Evolutionary conservation across 2,329 filamentous ascomycete species (phyloP), one percentile per base, ranked within the genome.

Genomic region (Aspergillus luchuensis): DNA sequence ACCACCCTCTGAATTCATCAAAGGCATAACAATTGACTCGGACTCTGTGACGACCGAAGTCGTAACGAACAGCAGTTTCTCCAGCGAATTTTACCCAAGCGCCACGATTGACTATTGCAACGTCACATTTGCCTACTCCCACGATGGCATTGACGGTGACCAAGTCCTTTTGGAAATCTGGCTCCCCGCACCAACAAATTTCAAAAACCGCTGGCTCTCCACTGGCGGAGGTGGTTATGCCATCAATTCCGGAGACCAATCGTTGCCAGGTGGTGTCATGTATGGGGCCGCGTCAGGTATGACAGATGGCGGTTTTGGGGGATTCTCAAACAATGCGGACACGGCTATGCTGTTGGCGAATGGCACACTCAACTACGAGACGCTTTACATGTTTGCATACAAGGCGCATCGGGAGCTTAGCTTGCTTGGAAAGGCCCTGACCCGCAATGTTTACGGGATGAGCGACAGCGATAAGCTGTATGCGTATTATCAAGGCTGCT

Each of bases 401-500:
- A 75, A 81, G 61, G 83, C 79, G 0, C 73, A 84, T 1, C 79
- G 80, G 48, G 84, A 86, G 70, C 79, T 85, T 75, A 82, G 79
- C 7, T 64, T 71, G 6, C 68, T 83, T 8, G 81, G 80, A 17
- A 82, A 82, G 66, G 70, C 73, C 45, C 72, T 82, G 28, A 76
- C 80, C 4, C 72, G 72, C 41, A 74, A 73, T 8, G 75, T 82
- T 67, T 82, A 79, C 67, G 71, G 69, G 30, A 43, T 69, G 49
- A 60, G 62, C 33, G 56, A 56, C 30, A 45, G 15, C 25, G 57
- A 62, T n/a, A 75, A 72, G 57, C 19, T 75, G 41, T 74, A 74
- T 55, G 71, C 81, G 3, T 85, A 85, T 71, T 85, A 81, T 64
- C 78, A 83, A 62, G 83, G 82, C 3, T 85, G 83, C 70, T 84